A percentile compares a stretch with the other conserved stretches of the same genome.
phyloP scores from a whole-genome alignment of 306 rosid species.

The Psophocarpus tetragonolobus region DNA sequence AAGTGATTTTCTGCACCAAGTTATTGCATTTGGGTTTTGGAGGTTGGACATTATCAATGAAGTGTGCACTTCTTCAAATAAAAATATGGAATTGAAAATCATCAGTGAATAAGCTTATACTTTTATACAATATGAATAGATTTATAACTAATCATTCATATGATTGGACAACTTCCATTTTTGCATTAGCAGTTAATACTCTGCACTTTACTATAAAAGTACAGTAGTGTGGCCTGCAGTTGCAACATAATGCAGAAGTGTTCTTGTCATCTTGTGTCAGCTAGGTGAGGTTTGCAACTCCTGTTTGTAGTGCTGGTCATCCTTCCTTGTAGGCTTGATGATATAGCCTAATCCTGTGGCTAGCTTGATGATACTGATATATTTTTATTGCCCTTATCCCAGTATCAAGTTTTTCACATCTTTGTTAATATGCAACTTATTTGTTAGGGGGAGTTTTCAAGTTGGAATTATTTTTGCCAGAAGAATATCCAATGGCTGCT shows the following conservation, averaged over 20 bases:
- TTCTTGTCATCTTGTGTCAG: neutral
- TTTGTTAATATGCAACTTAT: slow-evolving; percentile 17
- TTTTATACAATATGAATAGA: neutral
- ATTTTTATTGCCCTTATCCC: neutral
- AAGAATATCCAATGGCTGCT: slow-evolving; percentile 99
- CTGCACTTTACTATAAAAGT: neutral
- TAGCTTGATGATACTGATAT: slow-evolving; percentile 4
- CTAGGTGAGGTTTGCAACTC: neutral
- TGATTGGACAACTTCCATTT: neutral
- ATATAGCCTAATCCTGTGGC: neutral
- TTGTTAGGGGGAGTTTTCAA: slow-evolving; percentile 92
- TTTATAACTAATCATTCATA: neutral
- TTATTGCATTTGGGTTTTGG: neutral
- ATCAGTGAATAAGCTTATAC: neutral
- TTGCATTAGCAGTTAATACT: neutral
- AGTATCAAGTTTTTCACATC: neutral
- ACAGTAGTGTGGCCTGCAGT: neutral
- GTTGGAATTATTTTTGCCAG: slow-evolving; percentile 94
- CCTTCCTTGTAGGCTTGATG: neutral
- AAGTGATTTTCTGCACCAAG: neutral
- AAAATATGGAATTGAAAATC: neutral
- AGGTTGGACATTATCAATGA: neutral
- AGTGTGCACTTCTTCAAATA: neutral
- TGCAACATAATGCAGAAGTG: neutral
- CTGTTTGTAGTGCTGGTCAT: neutral